Percentiles rank a stretch among this genome's conserved stretches.
Evolutionary conservation across 345 rosid genomes (phyloP).

Genomic region (Nephelium lappaceum): DNA sequence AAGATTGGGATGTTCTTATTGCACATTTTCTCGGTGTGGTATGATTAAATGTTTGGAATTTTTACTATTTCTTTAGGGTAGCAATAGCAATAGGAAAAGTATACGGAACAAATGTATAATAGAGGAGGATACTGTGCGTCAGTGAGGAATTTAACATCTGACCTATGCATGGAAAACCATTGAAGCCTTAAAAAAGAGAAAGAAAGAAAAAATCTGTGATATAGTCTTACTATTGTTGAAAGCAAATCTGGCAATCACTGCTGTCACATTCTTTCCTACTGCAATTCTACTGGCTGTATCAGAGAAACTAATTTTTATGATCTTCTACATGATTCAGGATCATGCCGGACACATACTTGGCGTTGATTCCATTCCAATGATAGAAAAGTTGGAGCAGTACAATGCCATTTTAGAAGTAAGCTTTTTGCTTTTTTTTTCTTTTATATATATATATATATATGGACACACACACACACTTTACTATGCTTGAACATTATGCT

Average conservation of each 20-base stretch:
- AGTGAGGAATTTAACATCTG: too few species aligned
- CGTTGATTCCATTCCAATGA: constrained; percentile 83
- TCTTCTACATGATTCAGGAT: constrained; percentile 54
- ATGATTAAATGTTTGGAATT: constrained; percentile 25
- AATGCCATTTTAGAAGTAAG: constrained; percentile 73
- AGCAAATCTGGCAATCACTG: too few species aligned
- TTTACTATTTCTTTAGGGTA: not conserved
- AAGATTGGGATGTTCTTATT: constrained; percentile 95
- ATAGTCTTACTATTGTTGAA: too few species aligned
- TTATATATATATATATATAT: too few species aligned
- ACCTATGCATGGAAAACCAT: too few species aligned
- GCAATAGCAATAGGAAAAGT: not conserved
- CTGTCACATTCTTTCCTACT: too few species aligned
- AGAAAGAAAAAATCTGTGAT: too few species aligned
- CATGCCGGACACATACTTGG: constrained; percentile 96
- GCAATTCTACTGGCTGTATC: too few species aligned
- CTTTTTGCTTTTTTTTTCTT: constrained; percentile 29
- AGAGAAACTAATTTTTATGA: constrained; percentile 7
- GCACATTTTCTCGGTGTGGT: constrained; percentile 99
- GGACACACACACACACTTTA: not conserved
- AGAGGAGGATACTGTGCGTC: too few species aligned
- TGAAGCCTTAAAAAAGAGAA: too few species aligned
- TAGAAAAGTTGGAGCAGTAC: constrained; percentile 86
- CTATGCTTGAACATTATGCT: constrained; percentile 5
- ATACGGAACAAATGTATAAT: too few species aligned